Evolutionary conservation across 345 rosid species (phyloP), one percentile per base, ranked within the genome.

Genomic region (Camelina sativa): DNA sequence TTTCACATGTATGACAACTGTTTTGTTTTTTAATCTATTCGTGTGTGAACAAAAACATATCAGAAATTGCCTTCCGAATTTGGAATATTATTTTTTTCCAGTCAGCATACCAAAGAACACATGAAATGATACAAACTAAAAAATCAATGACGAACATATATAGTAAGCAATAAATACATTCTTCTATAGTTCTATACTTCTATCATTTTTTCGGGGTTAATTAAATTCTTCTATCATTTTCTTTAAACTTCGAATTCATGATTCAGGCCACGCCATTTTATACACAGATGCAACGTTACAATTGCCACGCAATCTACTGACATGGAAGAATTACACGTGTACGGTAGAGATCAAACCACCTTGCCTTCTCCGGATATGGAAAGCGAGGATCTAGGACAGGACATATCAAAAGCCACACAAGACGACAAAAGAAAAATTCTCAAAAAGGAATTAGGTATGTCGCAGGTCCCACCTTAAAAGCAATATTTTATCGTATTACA

Each of bases 351-450:
- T 57, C 8, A 30, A 5, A 70, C 50, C 76, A 63, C 72, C 7
- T 56, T 47, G 8, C 61, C 47, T 63, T 56, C 80, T 70, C 67
- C 76, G 32, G 66, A 76, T 70, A 63, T 76, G 12, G 80, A 64
- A 76, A 76, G 66, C 76, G 76, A 76, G 63, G 71, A 70, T 76
- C 80, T 64, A 40, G 66, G 76, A 76, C 16, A 62, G 62, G 47
- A 41, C 64, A 68, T 63, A 52, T 68, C 67, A 62, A 62, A 62
- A 63, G 23, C 67, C 67, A 44, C 67, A 8, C 80, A 62, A 70
- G 11, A 56, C 76, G 67, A 70, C 76, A 70, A 7, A 55, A 62
- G 48, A 41, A 51, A 75, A 41, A 17, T 46, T n/a, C 57, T 68
- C 75, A 41, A 63, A 56, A 48, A 13, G 1, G 41, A 57, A 50